A percentile compares a stretch with the other conserved stretches of the same genome.
phyloP scores from a whole-genome alignment of 345 rosid genomes.

The Eucalyptus victrix region DNA sequence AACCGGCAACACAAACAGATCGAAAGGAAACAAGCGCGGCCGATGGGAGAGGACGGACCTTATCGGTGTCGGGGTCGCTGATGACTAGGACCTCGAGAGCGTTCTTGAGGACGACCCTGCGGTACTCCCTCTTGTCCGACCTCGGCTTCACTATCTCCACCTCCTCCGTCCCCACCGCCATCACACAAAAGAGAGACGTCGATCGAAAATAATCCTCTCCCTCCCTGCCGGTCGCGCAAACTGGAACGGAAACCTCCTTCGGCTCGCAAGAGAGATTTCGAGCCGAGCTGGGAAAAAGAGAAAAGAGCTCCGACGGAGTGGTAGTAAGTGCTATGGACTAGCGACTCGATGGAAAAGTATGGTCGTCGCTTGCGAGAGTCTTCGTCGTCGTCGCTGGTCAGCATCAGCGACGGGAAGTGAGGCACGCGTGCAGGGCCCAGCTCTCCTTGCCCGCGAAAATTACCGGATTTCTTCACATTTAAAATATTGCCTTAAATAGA shows the following conservation, averaged over 20 bases:
- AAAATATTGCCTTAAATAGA: not conserved
- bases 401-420: not conserved
- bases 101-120: slow-evolving; percentile 55
- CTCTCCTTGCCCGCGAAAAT: not conserved
- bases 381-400: not conserved
- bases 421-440: not conserved
- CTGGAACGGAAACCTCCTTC: not conserved
- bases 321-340: too few species aligned
- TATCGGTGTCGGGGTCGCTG: slow-evolving; percentile 86
- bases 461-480: not conserved
- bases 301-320: too few species aligned
- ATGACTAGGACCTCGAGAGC: slow-evolving; percentile 67
- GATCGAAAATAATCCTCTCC: not conserved
- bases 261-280: not conserved
- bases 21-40: not conserved
- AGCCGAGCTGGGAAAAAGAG: too few species aligned
- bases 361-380: not conserved
- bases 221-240: not conserved
- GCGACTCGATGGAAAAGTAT: not conserved
- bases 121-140: slow-evolving; percentile 60
- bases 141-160: slow-evolving; percentile 62
- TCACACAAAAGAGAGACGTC: not conserved
- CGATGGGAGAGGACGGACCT: slow-evolving; percentile 12
- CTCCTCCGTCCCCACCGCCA: slow-evolving; percentile 35
- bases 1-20: not conserved